A percentile compares a stretch with the other conserved stretches of the same genome.
Conservation (phyloP, 768 basidiomycete species). For the Sutorius australiensis region DNA sequence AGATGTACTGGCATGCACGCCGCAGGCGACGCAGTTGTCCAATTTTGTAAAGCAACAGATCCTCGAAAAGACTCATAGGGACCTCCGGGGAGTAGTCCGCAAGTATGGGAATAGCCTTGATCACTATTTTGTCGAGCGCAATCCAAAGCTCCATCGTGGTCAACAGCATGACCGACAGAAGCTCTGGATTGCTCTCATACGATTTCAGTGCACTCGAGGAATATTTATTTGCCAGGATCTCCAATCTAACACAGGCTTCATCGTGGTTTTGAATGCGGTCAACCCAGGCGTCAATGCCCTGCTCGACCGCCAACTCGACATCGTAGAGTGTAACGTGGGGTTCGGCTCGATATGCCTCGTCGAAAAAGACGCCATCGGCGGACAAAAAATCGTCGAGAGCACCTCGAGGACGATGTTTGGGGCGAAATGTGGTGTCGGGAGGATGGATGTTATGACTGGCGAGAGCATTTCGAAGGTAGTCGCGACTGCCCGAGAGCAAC, state of each 20-base stretch:
- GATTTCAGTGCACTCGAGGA: constrained; percentile 30
- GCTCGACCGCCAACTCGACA: constrained; percentile 34
- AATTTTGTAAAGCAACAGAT: constrained; percentile 14
- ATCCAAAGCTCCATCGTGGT: constrained; percentile 27
- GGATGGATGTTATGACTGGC: constrained; percentile 4
- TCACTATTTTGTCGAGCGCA: constrained; percentile 35
- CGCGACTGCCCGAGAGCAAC: too few species aligned
- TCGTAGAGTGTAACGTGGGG: constrained; percentile 31
- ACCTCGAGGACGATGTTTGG: neutral
- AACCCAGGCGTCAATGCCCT: constrained; percentile 35
- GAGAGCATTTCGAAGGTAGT: neutral
- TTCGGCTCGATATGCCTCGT: neutral
- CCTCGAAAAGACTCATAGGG: too few species aligned
- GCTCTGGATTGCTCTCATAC: constrained; percentile 37
- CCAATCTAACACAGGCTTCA: constrained; percentile 12
- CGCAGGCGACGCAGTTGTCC: constrained; percentile 13
- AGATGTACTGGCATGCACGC: constrained; percentile 29
- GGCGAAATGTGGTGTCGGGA: neutral
- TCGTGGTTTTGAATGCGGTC: neutral
- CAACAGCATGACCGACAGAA: constrained; percentile 42
- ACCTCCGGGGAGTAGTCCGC: too few species aligned
- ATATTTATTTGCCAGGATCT: constrained; percentile 28
- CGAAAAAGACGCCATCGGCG: too few species aligned
- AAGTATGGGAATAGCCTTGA: too few species aligned
- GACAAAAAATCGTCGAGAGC: too few species aligned